A percentile compares a stretch with the other conserved stretches of the same genome.
These are phyloP conservation scores for Plasmodium gonderi DNA, from an alignment of 169 alveolate genomes.

Conservation along the genomic window DNA sequence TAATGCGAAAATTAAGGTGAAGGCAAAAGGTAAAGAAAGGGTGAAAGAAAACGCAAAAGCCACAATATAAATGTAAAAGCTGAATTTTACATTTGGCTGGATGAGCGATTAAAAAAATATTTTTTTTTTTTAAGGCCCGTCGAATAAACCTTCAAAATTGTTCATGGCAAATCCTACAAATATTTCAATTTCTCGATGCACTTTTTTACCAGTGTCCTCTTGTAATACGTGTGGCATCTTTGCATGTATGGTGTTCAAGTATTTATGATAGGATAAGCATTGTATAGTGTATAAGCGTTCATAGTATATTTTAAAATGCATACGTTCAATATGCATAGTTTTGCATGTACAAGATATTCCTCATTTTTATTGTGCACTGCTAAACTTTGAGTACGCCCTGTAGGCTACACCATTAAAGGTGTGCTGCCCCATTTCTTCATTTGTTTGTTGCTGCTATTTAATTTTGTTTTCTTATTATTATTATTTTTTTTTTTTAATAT, in stretches of 20 bases:
- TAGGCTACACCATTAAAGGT: not conserved
- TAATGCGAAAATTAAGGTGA: not conserved
- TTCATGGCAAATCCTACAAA: not conserved
- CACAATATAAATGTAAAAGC: no score
- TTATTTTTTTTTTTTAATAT: no score
- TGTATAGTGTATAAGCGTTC: no score
- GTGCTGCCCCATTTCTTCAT: not conserved
- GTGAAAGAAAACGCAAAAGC: no score
- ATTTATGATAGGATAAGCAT: not conserved
- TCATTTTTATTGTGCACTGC: not conserved
- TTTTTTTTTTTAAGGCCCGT: not conserved
- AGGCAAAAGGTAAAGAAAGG: not conserved
- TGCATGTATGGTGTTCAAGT: not conserved
- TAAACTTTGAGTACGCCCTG: not conserved
- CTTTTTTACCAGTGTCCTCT: not conserved
- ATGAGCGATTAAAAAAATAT: not conserved
- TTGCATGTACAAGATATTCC: not conserved
- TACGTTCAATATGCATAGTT: not conserved
- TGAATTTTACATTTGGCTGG: not conserved
- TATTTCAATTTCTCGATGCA: not conserved
- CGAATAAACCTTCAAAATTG: slow-evolving; percentile 1
- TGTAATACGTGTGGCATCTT: not conserved
- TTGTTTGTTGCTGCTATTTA: not conserved
- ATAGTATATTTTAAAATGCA: not conserved
- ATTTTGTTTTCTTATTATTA: no score